These are phyloP conservation scores for Phyllosticta citriasiana DNA, from an alignment of 2,329 filamentous ascomycete species.

Conservation along the genomic window DNA sequence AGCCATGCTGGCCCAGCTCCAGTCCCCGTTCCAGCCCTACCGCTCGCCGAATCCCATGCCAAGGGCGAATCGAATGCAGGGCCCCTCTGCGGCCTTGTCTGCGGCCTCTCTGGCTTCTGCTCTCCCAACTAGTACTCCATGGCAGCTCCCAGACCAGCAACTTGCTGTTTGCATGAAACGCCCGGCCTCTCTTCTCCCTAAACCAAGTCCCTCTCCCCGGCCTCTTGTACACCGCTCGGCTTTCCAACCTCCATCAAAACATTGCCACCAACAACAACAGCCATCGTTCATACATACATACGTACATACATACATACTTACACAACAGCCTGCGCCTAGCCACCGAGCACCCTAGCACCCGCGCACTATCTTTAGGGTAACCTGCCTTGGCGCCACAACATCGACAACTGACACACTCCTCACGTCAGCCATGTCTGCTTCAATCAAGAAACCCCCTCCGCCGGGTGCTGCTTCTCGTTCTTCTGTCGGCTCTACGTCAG, in stretches of 20 bases:
- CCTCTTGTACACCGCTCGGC: background rate
- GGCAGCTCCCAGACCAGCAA: conserved; percentile 5
- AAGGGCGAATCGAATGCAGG: background rate
- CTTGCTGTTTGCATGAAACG: conserved; percentile 9
- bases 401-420: background rate
- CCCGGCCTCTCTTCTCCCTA: conserved; percentile 9
- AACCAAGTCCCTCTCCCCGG: conserved; percentile 7
- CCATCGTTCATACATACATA: background rate
- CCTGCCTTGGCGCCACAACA: background rate
- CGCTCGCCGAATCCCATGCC: background rate
- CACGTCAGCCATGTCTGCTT: conserved; percentile 22
- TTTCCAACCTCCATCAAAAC: background rate
- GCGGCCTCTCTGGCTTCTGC: background rate
- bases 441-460: conserved; percentile 26
- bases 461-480: conserved; percentile 21
- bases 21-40: conserved; percentile 8
- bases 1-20: background rate
- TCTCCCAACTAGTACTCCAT: conserved; percentile 1
- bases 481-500: conserved; percentile 20
- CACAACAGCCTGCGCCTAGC: conserved; percentile 7
- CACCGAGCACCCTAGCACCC: background rate
- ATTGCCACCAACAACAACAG: background rate
- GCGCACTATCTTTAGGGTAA: conserved; percentile 9
- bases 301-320: background rate
- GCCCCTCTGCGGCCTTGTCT: background rate